These are phyloP conservation scores for Mycena galopus DNA, from an alignment of 768 basidiomycete genomes.

Conservation along the genomic window DNA sequence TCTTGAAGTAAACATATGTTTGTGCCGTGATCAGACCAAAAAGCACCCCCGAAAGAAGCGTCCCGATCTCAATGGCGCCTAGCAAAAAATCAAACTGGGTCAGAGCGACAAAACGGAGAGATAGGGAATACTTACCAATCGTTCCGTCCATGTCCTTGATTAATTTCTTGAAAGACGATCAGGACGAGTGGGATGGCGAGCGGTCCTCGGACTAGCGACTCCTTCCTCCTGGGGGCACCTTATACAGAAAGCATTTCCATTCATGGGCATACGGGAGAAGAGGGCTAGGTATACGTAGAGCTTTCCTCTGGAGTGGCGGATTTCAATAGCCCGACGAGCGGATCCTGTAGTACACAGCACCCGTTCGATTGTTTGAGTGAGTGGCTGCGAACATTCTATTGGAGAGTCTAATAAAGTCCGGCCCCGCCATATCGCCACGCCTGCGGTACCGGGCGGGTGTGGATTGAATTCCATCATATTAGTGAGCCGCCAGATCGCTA, in stretches of 20 bases:
- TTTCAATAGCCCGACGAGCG: background rate
- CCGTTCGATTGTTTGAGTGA: background rate
- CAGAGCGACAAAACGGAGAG: background rate
- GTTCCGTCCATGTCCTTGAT: background rate
- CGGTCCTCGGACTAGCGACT: background rate
- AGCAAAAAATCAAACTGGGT: background rate
- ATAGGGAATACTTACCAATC: background rate
- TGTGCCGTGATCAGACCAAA: constrained; percentile 24
- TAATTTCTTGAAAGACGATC: background rate
- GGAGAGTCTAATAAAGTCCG: background rate
- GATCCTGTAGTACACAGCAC: background rate
- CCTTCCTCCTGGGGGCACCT: background rate
- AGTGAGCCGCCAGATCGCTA: too few species aligned
- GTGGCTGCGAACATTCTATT: background rate
- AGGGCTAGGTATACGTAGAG: background rate
- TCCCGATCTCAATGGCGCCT: constrained; percentile 23
- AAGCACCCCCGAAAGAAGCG: constrained; percentile 19
- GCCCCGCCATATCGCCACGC: background rate
- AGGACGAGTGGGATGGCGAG: background rate
- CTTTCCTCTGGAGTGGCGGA: background rate
- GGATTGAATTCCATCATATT: background rate
- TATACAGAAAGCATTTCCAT: background rate
- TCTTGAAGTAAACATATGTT: constrained; percentile 23
- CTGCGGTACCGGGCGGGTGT: background rate
- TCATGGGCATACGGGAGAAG: background rate